Evolutionary conservation across 805 yeast genomes (phyloP).

Genomic region (Hanseniaspora jakobsenii): DNA sequence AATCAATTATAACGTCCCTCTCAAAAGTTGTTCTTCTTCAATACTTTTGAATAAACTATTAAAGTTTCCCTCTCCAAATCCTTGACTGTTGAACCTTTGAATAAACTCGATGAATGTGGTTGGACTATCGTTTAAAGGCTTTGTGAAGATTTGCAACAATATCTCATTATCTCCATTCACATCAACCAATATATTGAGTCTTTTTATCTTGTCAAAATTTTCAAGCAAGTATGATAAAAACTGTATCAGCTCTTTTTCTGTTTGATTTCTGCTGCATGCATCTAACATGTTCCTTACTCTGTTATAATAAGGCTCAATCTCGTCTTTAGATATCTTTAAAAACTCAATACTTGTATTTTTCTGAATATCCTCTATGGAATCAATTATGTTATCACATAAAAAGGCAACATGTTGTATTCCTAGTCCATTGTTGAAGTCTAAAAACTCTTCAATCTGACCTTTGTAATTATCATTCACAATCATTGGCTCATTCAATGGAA

Average conservation of each 20-base stretch:
- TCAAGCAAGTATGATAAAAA: neutral
- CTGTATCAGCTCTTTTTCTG: constrained; percentile 33
- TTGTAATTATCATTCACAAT: constrained; percentile 47
- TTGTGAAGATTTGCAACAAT: constrained; percentile 66
- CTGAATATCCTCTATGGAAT: constrained; percentile 41
- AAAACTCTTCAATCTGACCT: constrained; percentile 74
- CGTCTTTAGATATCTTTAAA: constrained; percentile 33
- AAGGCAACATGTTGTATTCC: constrained; percentile 80
- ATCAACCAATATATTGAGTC: constrained; percentile 56
- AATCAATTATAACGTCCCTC: neutral
- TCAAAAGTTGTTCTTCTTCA: constrained; percentile 56
- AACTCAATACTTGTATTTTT: constrained; percentile 54
- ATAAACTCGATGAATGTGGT: constrained; percentile 72
- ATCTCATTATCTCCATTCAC: constrained; percentile 42
- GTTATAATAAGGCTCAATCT: constrained; percentile 44
- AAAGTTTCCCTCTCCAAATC: constrained; percentile 85
- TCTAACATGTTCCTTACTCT: constrained; percentile 37
- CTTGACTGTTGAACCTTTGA: constrained; percentile 66
- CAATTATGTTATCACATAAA: constrained; percentile 47
- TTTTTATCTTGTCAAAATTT: constrained; percentile 34
- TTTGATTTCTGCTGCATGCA: constrained; percentile 30
- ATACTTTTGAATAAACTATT: constrained; percentile 69
- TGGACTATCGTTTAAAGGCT: constrained; percentile 66
- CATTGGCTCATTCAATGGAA: constrained; percentile 74
- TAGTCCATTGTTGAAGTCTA: constrained; percentile 63